Conservation (phyloP, 2,329 filamentous ascomycete species). For the Beauveria sp. region DNA sequence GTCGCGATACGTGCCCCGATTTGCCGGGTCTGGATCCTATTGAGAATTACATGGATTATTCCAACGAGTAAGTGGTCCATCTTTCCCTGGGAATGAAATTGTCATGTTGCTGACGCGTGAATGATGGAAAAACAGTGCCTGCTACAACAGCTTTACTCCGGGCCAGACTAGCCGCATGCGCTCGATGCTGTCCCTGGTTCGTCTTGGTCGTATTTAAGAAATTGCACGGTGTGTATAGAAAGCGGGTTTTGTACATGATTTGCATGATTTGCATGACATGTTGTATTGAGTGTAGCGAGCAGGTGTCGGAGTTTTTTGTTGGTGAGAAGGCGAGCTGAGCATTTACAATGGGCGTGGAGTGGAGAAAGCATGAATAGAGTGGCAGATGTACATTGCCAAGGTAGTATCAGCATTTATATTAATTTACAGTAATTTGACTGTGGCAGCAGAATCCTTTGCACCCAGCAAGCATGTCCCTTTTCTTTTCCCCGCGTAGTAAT, state of each 20-base stretch:
- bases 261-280: background rate
- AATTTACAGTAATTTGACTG: background rate
- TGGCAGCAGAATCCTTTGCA: too few relatives aligned
- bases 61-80: slow-evolving; percentile 16
- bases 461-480: too few relatives aligned
- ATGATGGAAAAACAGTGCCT: slow-evolving; percentile 15
- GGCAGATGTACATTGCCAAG: too few relatives aligned
- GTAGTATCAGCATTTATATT: background rate
- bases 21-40: slow-evolving; percentile 17
- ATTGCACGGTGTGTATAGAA: background rate
- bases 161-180: slow-evolving; percentile 22
- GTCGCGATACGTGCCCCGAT: slow-evolving; percentile 18
- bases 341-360: background rate
- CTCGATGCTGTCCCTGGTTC: background rate
- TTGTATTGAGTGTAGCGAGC: background rate
- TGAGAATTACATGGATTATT: slow-evolving; percentile 22
- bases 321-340: too few relatives aligned
- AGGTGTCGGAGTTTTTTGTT: background rate
- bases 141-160: slow-evolving; percentile 35
- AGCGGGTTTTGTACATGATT: background rate
- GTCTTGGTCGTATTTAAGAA: background rate
- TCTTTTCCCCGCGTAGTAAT: too few relatives aligned
- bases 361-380: background rate
- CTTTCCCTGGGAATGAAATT: too few relatives aligned
- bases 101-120: background rate